These are phyloP conservation scores for Taxawa tesnikishii DNA, from an alignment of 2,329 filamentous ascomycete species.

Conservation along the genomic window DNA sequence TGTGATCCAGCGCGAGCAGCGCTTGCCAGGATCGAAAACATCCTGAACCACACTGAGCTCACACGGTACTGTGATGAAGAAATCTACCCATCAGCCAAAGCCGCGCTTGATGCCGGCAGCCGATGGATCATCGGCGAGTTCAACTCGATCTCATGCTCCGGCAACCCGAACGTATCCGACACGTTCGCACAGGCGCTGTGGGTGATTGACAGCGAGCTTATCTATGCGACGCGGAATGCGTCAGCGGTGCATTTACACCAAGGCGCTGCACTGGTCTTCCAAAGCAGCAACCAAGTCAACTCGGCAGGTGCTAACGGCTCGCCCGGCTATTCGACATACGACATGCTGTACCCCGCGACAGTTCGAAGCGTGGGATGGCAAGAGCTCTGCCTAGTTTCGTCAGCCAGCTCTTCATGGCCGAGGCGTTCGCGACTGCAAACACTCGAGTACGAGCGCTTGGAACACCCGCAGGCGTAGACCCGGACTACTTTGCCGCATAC, in stretches of 20 bases:
- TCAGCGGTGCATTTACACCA: slow-evolving; percentile 24
- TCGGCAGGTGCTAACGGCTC: slow-evolving; percentile 14
- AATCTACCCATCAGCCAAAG: slow-evolving; percentile 16
- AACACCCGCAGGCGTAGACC: slow-evolving; percentile 10
- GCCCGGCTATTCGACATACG: slow-evolving; percentile 17
- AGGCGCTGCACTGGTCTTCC: slow-evolving; percentile 17
- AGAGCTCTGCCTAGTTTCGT: slow-evolving; percentile 15
- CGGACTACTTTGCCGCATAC: slow-evolving; percentile 15
- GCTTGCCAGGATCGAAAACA: slow-evolving; percentile 15
- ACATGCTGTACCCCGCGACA: slow-evolving; percentile 16
- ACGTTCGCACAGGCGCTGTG: slow-evolving; percentile 29
- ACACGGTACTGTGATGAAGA: slow-evolving; percentile 15
- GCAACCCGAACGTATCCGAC: slow-evolving; percentile 26
- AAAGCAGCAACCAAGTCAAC: slow-evolving; percentile 16
- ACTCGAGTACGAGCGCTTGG: slow-evolving; percentile 12
- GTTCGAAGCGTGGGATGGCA: slow-evolving; percentile 12
- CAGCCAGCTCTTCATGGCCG: slow-evolving; percentile 16
- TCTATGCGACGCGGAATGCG: slow-evolving; percentile 26
- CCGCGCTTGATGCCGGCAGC: slow-evolving; percentile 14
- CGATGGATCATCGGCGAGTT: slow-evolving; percentile 25
- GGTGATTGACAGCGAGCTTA: slow-evolving; percentile 25
- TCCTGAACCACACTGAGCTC: slow-evolving; percentile 17
- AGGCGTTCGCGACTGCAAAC: slow-evolving; percentile 15
- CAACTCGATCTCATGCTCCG: slow-evolving; percentile 29
- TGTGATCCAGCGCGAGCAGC: slow-evolving; percentile 14